Evolutionary conservation across 1,139 yeast genomes (phyloP).

Genomic region (Suhomyces guaymorum): DNA sequence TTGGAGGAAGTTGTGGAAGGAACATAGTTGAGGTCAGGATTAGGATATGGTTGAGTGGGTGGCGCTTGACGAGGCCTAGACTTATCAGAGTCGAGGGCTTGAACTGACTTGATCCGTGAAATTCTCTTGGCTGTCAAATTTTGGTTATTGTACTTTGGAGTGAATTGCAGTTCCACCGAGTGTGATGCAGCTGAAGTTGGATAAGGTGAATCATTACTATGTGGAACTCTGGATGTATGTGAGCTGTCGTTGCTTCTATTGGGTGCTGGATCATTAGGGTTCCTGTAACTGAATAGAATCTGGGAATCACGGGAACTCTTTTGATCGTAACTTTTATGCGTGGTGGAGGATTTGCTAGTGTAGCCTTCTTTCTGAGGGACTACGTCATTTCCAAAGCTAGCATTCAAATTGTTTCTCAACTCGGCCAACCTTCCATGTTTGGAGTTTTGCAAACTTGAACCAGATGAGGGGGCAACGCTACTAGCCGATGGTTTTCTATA

Average conservation of each 20-base stretch:
- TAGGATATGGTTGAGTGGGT: conserved; percentile 12
- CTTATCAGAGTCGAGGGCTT: conserved; percentile 11
- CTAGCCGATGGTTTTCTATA: conserved; percentile 32
- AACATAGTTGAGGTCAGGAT: conserved; percentile 3
- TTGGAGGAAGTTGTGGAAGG: conserved; percentile 4
- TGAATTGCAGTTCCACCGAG: conserved; percentile 16
- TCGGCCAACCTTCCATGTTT: conserved; percentile 37
- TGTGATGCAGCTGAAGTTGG: conserved; percentile 20
- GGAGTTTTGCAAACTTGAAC: conserved; percentile 32
- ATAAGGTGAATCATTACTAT: conserved; percentile 24
- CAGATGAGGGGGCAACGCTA: conserved; percentile 17
- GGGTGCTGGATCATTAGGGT: conserved; percentile 19
- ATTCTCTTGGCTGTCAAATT: conserved; percentile 15
- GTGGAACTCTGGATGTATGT: not conserved
- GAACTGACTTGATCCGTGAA: conserved; percentile 15
- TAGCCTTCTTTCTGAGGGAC: conserved; percentile 9
- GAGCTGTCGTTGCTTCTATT: conserved; percentile 2
- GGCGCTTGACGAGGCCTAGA: conserved; percentile 15
- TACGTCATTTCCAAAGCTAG: conserved; percentile 15
- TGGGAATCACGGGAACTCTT: conserved; percentile 31
- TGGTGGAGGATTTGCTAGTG: conserved; percentile 7
- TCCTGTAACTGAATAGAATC: conserved; percentile 34
- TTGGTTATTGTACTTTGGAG: conserved; percentile 13
- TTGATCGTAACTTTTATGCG: conserved; percentile 12
- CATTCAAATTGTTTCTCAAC: conserved; percentile 30